Evolutionary conservation across 768 basidiomycete species (phyloP).

Genomic region (Termitomyces sp.): DNA sequence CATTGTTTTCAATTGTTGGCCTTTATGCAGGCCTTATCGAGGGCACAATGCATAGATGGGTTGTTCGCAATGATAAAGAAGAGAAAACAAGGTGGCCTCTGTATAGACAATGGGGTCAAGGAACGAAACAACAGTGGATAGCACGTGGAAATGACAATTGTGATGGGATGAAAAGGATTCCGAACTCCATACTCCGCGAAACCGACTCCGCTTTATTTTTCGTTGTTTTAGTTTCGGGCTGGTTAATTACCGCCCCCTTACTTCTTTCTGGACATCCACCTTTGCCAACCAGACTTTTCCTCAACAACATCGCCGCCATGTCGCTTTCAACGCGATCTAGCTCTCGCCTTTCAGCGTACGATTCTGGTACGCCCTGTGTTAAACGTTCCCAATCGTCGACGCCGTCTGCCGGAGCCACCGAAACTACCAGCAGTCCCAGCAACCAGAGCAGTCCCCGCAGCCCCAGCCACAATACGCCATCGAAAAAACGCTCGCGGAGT

Average conservation of each 20-base stretch:
- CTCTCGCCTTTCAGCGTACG: not conserved
- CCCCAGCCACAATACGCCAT: not conserved
- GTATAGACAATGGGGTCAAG: not conserved
- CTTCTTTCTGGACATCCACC: not conserved
- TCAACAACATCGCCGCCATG: not conserved
- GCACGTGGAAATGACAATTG: not conserved
- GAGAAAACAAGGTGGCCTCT: not conserved
- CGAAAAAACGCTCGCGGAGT: not conserved
- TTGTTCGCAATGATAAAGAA: not conserved
- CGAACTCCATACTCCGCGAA: not conserved
- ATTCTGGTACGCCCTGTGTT: not conserved
- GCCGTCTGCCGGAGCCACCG: not conserved
- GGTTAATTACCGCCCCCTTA: slow-evolving; percentile 1
- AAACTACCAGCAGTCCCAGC: not conserved
- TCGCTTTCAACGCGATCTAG: not conserved
- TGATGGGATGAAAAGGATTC: not conserved
- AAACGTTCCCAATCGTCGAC: not conserved
- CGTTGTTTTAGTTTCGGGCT: not conserved
- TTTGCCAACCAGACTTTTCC: not conserved
- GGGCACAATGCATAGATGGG: not conserved
- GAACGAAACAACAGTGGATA: not conserved
- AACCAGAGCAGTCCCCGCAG: not conserved
- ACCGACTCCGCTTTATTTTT: not conserved
- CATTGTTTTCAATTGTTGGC: not conserved
- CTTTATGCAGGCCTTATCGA: not conserved